Base-by-base conservation (phyloP, 768 basidiomycete species). In the Leccinum truebloodii region DNA sequence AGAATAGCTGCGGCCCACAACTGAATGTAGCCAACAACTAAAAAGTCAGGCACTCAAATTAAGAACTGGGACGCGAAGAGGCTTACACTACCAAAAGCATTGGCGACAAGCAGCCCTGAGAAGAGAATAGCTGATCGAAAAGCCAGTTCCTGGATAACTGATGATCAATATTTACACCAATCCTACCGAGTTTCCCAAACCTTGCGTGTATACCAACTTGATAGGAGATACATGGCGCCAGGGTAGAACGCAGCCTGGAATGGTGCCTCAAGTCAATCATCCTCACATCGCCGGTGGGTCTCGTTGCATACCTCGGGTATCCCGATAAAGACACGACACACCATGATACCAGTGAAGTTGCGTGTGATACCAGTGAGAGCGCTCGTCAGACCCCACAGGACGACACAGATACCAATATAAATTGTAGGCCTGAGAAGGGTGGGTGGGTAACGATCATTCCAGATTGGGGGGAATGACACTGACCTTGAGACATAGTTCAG, bases 1-100 rank as follows among this genome's bases (percentile, higher is more conserved):
- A 92, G 79, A 58, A 92, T 86, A 10, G 86, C 89, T 22, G 89
- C 89, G 37, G 88, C 89, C 70, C 90, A 84, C 13, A 90, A 72
- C 85, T 88, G 60, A 12, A 18, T 1, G 6, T 3, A 10, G 26
- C 16, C n/a, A 44, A 12, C n/a, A 20, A 44, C 2, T 2, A 41
- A 41, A 2, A 48, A 54, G 20, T 52, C 9, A 50, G 18, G 26
- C 24, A 53, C 30, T 4, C n/a, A 34, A 35, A 46, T 14, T 46
- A 26, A 22, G 28, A 24, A 22, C 28, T 3, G 4, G 35, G 32
- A 41, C 9, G 41, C 30, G 18, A 50, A 32, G 28, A 37, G 53
- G 22, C 84, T 69, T 58, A 88, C 87, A 57, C 81, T 77, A 52
- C 88, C 87, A 66, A 89, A 87, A 4, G 88, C 87, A 69, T 85